A percentile compares a stretch with the other conserved stretches of the same genome.
Conservation (phyloP, 805 yeast species). For the Grigorovia jiainica region DNA sequence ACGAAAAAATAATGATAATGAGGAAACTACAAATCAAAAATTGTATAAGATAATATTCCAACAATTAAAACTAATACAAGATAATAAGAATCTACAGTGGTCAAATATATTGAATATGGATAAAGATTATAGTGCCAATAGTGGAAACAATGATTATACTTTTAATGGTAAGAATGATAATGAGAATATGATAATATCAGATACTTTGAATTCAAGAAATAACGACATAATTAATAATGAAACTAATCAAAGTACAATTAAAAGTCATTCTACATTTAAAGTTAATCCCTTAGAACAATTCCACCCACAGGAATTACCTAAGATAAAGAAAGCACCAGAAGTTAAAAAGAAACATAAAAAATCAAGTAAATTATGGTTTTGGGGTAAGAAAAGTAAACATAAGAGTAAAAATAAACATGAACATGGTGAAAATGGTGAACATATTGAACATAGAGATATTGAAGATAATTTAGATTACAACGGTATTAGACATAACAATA, state of each 20-base stretch:
- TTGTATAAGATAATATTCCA: constrained; percentile 9
- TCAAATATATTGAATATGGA: not conserved
- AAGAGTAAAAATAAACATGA: not conserved
- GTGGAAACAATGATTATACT: too few relatives aligned
- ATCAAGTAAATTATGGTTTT: constrained; percentile 21
- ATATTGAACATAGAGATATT: not conserved
- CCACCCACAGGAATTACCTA: constrained; percentile 21
- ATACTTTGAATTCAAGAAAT: too few relatives aligned
- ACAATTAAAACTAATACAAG: not conserved
- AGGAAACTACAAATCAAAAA: constrained; percentile 9
- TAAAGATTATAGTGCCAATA: too few relatives aligned
- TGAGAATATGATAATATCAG: too few relatives aligned
- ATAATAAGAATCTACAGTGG: not conserved
- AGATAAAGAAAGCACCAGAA: constrained; percentile 11
- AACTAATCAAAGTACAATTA: not conserved
- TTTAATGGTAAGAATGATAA: not conserved
- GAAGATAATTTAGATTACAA: too few relatives aligned
- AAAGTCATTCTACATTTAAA: constrained; percentile 10
- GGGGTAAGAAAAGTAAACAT: constrained; percentile 11
- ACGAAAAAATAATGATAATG: not conserved
- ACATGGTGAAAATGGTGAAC: not conserved
- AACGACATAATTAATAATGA: not conserved
- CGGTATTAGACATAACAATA: too few relatives aligned
- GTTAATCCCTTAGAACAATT: constrained; percentile 25
- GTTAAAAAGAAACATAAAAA: constrained; percentile 8